These are phyloP conservation scores for Paramecium octaurelia DNA, from an alignment of 73 alveolate genomes.

Conservation along the genomic window DNA sequence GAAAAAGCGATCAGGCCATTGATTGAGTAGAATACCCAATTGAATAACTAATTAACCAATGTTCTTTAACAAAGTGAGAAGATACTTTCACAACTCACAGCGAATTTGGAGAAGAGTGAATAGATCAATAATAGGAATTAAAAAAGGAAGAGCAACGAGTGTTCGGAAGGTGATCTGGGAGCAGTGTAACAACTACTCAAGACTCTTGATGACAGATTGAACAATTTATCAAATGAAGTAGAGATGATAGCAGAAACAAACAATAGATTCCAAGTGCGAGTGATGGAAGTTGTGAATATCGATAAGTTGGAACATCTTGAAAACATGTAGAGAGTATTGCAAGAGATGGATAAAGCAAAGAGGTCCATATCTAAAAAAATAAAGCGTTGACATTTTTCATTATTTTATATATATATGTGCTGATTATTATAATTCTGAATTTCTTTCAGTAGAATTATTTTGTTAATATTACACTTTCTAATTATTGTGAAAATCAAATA, in stretches of 20 bases:
- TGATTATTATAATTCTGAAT: not conserved
- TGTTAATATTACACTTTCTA: not conserved
- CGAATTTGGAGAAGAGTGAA: not conserved
- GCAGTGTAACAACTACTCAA: not conserved
- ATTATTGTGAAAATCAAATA: too few species aligned
- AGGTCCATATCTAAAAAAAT: not conserved
- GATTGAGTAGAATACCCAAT: not conserved
- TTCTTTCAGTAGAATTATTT: not conserved
- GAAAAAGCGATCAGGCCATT: not conserved
- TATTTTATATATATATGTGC: not conserved
- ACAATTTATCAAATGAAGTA: not conserved
- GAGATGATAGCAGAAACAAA: not conserved
- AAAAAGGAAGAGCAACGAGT: not conserved
- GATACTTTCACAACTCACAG: not conserved
- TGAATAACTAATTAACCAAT: not conserved
- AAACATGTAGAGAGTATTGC: not conserved
- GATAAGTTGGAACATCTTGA: slow-evolving; percentile 20
- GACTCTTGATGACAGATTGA: not conserved
- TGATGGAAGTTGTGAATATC: not conserved
- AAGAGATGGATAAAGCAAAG: slow-evolving; percentile 4
- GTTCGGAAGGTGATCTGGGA: not conserved
- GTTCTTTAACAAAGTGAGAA: not conserved
- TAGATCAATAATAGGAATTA: not conserved
- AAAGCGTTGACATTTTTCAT: not conserved
- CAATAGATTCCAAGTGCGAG: not conserved